Base-by-base conservation (phyloP, 2,329 filamentous ascomycete species). In the Neonectria hederae region DNA sequence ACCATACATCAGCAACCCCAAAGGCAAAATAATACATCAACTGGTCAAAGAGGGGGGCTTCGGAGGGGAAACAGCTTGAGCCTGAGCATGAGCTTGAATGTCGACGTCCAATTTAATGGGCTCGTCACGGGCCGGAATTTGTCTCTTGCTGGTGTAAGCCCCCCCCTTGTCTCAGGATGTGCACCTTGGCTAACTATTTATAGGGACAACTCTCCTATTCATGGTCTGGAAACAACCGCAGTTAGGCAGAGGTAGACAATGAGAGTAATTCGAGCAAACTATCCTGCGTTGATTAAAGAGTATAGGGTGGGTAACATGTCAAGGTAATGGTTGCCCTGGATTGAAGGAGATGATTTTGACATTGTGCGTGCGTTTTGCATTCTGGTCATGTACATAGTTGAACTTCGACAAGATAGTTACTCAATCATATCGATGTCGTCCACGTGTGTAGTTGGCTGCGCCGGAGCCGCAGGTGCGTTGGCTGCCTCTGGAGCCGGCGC, bases 401-500 rank as follows among this genome's bases (percentile, higher is more conserved):
- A 65, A 53, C 35, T 63, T 52, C 32, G 62, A 38, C 63, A 52
- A 65, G 42, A 56, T 57, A 53, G 35, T 65, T 78, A 90, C 80
- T 90, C 88, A 74, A 92, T 90, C 90, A 92, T 92, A 72, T 92
- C 90, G 65, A 91, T 82, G 76, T 92, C 89, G 59, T 89, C 87
- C 42, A 78, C 81, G 19, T 60, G 52, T 35, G 55, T 65, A 9
- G 65, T 63, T 40, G 42, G 28, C 45, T 28, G 22, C 6, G 59
- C 52, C 22, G 22, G 42, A 40, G 63, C 54, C 11, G 62, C 75
- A 10, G 76, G 65, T 62, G 71, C 66, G 22, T 66, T 65, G 22
- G 55, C 46, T 19, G 56, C 46, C 45, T 79, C 78, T 19, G 78
- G 80, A n/a, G 74, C 78, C 55, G 75, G 79, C 52, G 80, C 75